Percentiles rank a stretch among this genome's conserved stretches.
phyloP scores from a whole-genome alignment of 2,329 filamentous ascomycete species.

The Sclerotiophoma versabilis region DNA sequence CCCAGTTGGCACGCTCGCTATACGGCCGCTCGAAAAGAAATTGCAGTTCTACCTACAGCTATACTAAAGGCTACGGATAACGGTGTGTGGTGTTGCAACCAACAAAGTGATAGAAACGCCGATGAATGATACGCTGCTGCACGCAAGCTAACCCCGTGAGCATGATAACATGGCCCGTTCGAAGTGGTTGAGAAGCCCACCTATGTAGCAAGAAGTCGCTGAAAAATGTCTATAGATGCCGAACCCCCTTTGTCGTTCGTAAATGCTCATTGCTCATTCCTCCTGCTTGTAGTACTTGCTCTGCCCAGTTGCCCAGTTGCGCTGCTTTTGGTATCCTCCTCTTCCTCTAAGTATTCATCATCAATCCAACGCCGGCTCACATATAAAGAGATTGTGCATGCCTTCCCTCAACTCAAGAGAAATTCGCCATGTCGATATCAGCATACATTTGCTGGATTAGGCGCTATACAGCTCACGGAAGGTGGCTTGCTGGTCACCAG shows the following conservation, averaged over 20 bases:
- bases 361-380: conserved; percentile 37
- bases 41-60: conserved; percentile 40
- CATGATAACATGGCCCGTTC: conserved; percentile 13
- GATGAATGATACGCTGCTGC: conserved; percentile 36
- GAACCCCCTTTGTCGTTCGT: conserved; percentile 26
- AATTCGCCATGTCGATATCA: neutral
- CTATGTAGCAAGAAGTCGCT: conserved; percentile 21
- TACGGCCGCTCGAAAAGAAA: conserved; percentile 1
- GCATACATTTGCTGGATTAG: conserved; percentile 24
- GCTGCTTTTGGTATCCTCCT: conserved; percentile 33
- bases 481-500: conserved; percentile 52
- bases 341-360: conserved; percentile 30
- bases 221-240: conserved; percentile 47
- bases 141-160: conserved; percentile 19
- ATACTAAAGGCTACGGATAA: conserved; percentile 30
- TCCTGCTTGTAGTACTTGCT: conserved; percentile 5
- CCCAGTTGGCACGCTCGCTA: neutral
- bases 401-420: neutral
- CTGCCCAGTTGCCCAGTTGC: conserved; percentile 1
- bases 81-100: conserved; percentile 11
- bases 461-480: conserved; percentile 53
- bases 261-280: conserved; percentile 32
- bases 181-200: conserved; percentile 11
- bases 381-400: conserved; percentile 25
- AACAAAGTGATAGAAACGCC: conserved; percentile 37